These are phyloP conservation scores for Colletotrichum chlorophyti DNA, from an alignment of 2,329 filamentous ascomycete genomes.

Conservation along the genomic window DNA sequence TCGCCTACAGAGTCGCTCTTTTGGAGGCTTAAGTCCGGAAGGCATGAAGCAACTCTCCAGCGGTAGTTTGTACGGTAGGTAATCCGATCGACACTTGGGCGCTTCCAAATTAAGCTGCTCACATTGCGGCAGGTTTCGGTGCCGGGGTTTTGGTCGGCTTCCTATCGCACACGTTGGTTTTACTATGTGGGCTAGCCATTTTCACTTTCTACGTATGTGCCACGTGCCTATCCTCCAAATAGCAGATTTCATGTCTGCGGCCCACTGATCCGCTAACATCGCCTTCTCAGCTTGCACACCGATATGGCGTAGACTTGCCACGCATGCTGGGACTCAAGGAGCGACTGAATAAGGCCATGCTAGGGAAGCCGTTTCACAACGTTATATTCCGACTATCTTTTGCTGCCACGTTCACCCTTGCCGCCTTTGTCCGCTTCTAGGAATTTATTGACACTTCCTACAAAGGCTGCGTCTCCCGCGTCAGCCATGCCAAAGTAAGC, in stretches of 20 bases:
- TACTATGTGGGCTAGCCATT: slow-evolving; percentile 70
- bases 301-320: slow-evolving; percentile 41
- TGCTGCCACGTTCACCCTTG: slow-evolving; percentile 74
- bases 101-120: too few relatives aligned
- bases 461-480: slow-evolving; percentile 81
- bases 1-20: not conserved
- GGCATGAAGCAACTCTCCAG: slow-evolving; percentile 23
- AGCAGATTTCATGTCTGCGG: not conserved
- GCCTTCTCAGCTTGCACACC: slow-evolving; percentile 37
- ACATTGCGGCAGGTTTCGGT: slow-evolving; percentile 58
- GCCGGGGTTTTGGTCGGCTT: slow-evolving; percentile 70
- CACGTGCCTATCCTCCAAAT: not conserved
- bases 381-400: slow-evolving; percentile 55
- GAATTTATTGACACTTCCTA: not conserved
- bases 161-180: slow-evolving; percentile 73
- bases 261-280: not conserved
- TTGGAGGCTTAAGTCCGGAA: slow-evolving; percentile 11
- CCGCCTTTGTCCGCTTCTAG: slow-evolving; percentile 56
- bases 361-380: slow-evolving; percentile 18
- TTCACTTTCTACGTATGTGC: slow-evolving; percentile 66
- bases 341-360: slow-evolving; percentile 34
- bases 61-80: slow-evolving; percentile 21
- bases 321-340: slow-evolving; percentile 39
- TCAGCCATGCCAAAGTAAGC: slow-evolving; percentile 79
- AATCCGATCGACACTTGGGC: not conserved